Percentiles rank a stretch among this genome's conserved stretches.
Conservation (phyloP, 2,329 filamentous ascomycete species). For the Phialophora verrucosa region DNA sequence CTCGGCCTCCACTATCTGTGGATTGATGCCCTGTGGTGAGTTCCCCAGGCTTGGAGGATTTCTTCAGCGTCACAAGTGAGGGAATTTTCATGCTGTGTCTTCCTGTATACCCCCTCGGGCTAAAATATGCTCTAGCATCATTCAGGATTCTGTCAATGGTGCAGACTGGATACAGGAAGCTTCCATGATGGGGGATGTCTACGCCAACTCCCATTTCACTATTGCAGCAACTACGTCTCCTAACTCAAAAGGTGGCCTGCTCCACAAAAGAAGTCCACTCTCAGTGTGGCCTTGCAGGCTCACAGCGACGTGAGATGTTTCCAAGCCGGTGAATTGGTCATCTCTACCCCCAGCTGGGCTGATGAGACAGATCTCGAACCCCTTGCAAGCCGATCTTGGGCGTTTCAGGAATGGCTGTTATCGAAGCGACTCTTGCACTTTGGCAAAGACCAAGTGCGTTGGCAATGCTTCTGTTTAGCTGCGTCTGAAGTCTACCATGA, state of each 20-base stretch:
- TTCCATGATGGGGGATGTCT: conserved; percentile 8
- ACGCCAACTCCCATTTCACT: conserved; percentile 6
- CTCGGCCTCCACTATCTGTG: conserved; percentile 9
- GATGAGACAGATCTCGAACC: conserved; percentile 8
- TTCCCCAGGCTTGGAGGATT: neutral
- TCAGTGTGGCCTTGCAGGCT: conserved; percentile 8
- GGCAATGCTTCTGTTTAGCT: conserved; percentile 9
- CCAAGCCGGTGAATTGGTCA: conserved; percentile 2
- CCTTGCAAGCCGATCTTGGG: conserved; percentile 1
- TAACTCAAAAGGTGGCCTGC: conserved; percentile 3
- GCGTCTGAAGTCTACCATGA: conserved; percentile 3
- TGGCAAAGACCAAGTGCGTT: conserved; percentile 11
- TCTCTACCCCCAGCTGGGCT: conserved; percentile 4
- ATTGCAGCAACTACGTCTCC: conserved; percentile 6
- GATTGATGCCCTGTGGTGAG: conserved; percentile 13
- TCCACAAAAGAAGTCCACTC: conserved; percentile 1
- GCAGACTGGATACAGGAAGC: conserved; percentile 10
- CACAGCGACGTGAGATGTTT: conserved; percentile 4
- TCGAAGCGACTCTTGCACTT: conserved; percentile 12
- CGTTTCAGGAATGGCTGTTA: conserved; percentile 7
- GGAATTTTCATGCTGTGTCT: neutral
- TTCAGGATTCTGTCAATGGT: conserved; percentile 1
- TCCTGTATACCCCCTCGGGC: neutral
- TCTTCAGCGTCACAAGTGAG: neutral
- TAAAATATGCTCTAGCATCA: neutral